Evolutionary conservation across 2,329 filamentous ascomycete genomes (phyloP).

Genomic region (Fusarium bulbicola): DNA sequence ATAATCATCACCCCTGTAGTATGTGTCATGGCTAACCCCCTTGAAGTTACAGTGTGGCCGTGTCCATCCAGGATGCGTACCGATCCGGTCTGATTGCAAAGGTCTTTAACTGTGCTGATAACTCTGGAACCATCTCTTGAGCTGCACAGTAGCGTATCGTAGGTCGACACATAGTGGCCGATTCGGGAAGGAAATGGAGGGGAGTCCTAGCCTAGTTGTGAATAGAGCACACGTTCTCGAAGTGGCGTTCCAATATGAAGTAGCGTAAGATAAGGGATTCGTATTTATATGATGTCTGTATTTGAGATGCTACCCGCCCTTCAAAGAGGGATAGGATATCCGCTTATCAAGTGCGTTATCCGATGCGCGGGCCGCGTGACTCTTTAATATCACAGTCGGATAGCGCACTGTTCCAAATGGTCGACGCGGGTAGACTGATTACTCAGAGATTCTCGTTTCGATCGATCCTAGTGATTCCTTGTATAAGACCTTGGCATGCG

Average conservation of each 20-base stretch:
- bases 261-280: neutral
- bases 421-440: neutral
- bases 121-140: constrained; percentile 1
- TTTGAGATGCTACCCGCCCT: neutral
- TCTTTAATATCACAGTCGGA: neutral
- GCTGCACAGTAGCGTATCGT: too few relatives aligned
- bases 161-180: neutral
- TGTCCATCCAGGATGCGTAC: neutral
- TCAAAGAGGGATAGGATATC: neutral
- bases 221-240: neutral
- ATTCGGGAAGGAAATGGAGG: neutral
- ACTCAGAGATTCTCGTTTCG: neutral
- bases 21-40: neutral
- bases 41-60: neutral
- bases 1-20: rapidly evolving
- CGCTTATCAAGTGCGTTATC: neutral
- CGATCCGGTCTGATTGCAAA: neutral
- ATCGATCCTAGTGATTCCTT: neutral
- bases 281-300: neutral
- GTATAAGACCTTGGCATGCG: neutral
- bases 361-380: neutral
- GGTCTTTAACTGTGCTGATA: neutral
- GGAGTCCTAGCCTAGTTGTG: neutral
- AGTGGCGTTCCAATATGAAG: neutral
- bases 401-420: neutral